Percentiles rank a stretch among this genome's conserved stretches.
Evolutionary conservation across 345 rosid genomes (phyloP).

Genomic region (Gossypium rotundifolium): DNA sequence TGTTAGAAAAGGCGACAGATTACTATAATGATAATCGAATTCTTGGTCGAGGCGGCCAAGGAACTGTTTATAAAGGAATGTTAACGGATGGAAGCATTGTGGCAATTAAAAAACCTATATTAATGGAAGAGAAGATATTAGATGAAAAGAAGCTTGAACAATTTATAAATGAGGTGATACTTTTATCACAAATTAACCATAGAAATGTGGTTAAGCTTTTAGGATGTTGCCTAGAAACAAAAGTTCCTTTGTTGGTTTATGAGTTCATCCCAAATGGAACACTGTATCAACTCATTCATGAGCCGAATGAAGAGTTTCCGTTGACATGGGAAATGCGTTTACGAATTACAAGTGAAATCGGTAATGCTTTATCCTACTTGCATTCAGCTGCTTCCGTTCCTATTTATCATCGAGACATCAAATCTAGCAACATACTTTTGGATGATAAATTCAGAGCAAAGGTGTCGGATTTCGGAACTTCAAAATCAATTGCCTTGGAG

Average conservation of each 20-base stretch:
- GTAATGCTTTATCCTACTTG: neutral
- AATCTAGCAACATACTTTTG: neutral
- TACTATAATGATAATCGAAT: neutral
- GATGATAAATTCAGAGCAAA: neutral
- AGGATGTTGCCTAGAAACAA: neutral
- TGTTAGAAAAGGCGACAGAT: neutral
- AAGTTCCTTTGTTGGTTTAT: neutral
- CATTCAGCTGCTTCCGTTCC: neutral
- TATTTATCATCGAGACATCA: neutral
- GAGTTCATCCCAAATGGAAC: neutral
- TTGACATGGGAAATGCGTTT: neutral
- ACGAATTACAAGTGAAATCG: neutral
- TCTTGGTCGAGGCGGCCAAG: neutral
- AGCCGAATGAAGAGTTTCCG: neutral
- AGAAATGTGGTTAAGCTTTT: neutral
- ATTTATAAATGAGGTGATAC: neutral
- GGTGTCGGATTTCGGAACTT: neutral
- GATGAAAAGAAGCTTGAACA: neutral
- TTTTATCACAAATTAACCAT: neutral
- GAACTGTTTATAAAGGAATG: neutral
- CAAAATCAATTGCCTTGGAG: neutral
- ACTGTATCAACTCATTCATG: neutral
- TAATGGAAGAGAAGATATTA: neutral
- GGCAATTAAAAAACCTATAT: neutral
- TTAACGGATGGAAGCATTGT: neutral